phyloP scores from a whole-genome alignment of 805 yeast genomes.

The Jamesozyma lodderae region DNA sequence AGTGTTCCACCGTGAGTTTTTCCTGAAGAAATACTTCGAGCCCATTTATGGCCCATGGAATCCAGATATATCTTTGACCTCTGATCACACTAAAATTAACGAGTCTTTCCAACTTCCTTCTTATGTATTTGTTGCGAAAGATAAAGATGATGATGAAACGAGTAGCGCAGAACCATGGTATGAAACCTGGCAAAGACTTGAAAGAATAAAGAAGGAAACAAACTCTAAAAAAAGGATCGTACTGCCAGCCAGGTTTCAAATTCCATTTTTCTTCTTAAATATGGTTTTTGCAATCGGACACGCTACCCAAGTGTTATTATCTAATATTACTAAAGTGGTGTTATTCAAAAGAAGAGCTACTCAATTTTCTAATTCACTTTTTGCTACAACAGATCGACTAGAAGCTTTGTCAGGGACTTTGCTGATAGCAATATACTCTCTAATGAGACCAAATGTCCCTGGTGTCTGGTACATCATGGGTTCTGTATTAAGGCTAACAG shows the following conservation, averaged over 20 bases:
- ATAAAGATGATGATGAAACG: conserved; percentile 5
- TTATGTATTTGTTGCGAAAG: conserved; percentile 7
- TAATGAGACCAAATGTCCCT: conserved; percentile 83
- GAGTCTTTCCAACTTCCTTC: conserved; percentile 28
- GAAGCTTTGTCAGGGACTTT: conserved; percentile 69
- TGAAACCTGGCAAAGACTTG: conserved; percentile 36
- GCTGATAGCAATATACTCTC: conserved; percentile 58
- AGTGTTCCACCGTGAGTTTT: conserved; percentile 70
- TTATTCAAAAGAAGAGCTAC: conserved; percentile 62
- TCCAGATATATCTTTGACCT: conserved; percentile 44
- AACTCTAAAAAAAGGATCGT: conserved; percentile 31
- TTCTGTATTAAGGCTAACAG: conserved; percentile 66
- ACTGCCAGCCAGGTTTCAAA: conserved; percentile 42
- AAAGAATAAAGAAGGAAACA: conserved; percentile 10
- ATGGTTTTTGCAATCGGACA: conserved; percentile 75
- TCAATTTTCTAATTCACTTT: conserved; percentile 47
- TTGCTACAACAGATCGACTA: conserved; percentile 48
- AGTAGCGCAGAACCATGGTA: conserved; percentile 11
- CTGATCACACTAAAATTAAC: conserved; percentile 41
- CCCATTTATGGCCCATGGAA: conserved; percentile 74
- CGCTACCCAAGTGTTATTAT: conserved; percentile 59
- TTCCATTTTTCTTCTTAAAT: conserved; percentile 60
- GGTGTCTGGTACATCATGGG: conserved; percentile 92
- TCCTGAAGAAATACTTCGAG: conserved; percentile 53
- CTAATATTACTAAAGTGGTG: conserved; percentile 56